A percentile compares a stretch with the other conserved stretches of the same genome.
These are phyloP conservation scores for Adenanthera pavonina DNA, from an alignment of 306 rosid species.

Conservation along the genomic window DNA sequence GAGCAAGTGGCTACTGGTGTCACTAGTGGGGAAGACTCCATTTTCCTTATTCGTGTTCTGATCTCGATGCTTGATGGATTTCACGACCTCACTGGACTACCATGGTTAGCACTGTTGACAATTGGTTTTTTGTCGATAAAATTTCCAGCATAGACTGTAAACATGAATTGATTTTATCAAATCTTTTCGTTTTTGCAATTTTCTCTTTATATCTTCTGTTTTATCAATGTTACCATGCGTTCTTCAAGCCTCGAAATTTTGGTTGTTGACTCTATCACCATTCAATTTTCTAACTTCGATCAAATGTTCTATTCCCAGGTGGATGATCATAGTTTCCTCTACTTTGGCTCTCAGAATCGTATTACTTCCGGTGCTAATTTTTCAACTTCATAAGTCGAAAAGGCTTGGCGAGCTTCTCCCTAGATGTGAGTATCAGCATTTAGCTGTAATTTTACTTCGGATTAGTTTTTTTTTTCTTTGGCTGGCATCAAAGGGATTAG, in stretches of 20 bases:
- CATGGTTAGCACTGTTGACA: conserved; percentile 60
- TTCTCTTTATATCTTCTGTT: background rate
- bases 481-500: too few relatives aligned
- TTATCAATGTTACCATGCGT: background rate
- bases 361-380: conserved; percentile 59
- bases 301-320: conserved; percentile 58
- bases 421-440: conserved; percentile 63
- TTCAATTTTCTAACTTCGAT: conserved; percentile 27
- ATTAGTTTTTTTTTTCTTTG: too few relatives aligned
- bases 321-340: conserved; percentile 73
- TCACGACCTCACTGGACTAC: conserved; percentile 80
- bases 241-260: conserved; percentile 15
- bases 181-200: background rate
- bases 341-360: conserved; percentile 73
- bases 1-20: conserved; percentile 36
- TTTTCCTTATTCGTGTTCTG: conserved; percentile 59
- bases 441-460: too few relatives aligned
- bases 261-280: background rate
- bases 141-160: background rate
- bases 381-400: conserved; percentile 69
- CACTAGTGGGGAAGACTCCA: conserved; percentile 34
- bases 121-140: background rate
- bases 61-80: conserved; percentile 67
- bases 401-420: conserved; percentile 58
- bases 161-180: background rate